Base-by-base conservation (phyloP, 1,139 yeast species). In the Hansenula sp. region DNA sequence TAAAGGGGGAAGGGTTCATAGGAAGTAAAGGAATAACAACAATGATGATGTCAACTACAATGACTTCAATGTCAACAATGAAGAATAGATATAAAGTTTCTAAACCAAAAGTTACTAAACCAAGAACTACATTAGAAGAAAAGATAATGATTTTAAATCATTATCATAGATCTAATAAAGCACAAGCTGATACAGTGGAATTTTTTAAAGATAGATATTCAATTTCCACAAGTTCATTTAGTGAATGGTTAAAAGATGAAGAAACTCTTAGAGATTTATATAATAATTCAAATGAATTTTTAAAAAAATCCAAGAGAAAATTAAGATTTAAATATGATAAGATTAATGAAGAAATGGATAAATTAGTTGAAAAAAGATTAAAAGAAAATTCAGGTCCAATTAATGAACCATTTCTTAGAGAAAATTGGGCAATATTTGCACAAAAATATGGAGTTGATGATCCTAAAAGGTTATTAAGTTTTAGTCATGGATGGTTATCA, bases 401-500 rank as follows among this genome's bases (percentile, higher is more conserved):
- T 27, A 74, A 70, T 32, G 82, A 77, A 51, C 79, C 81, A 1
- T 63, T 75, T 7, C 57, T 77, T 32, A 60, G 82, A 32, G 77
- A 74, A 41, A 72, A 75, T 52, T 77, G 83, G 83, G 64, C 72
- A 8, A 61, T 68, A 18, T 74, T 67, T 50, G 82, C 82, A 6
- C 73, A 71, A 45, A 69, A 72, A 52, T 75, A 59, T 51, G 83
- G 82, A 2, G 81, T 77, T 3, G 77, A 71, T 19, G 80, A 77
- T 49, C 82, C 83, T 4, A 77, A 77, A 53, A 57, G 83, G 39
- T 57, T 73, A 42, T 69, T 66, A 31, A 67, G 71, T 17, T 77
- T 75, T 50, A 72, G 79, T 48, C 82, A 77, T 56, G 83, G 83
- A 8, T 77, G 83, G 83, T 59, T 77, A 34, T 65, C 75, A 19